Evolutionary conservation across 345 rosid species (phyloP), one percentile per base, ranked within the genome.

Genomic region (Arabis hirsuta): DNA sequence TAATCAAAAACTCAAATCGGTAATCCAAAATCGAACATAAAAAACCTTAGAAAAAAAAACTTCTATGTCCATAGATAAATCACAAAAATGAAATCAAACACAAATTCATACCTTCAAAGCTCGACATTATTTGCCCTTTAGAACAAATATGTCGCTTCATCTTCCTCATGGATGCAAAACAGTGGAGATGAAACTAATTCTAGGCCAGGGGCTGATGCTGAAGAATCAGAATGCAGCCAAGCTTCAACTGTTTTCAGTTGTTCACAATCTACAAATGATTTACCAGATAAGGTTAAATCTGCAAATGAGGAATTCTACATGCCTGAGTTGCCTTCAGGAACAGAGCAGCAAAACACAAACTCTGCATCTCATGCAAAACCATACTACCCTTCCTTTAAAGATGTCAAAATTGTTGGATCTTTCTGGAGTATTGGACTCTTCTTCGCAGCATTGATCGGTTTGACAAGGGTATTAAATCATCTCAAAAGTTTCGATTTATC

Each of bases 171-270:
- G 86, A 69, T 86, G 75, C 92, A 85, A 61, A 79, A 72, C 70
- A 84, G 82, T 82, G 90, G 85, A 79, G 97, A 90, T 76, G 94
- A 88, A 52, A 83, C 83, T 77, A 77, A 74, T 72, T 62, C 66
- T 14, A 86, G 78, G 79, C 73, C 81, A 73, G 87, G 78, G 64
- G 50, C 72, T 24, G 97, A 85, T 71, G 80, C 79, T 61, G 97
- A 90, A 70, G 84, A 82, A 77, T 95, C 99, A 73, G 99, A 90
- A 81, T 90, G 97, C 81, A 90, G 96, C 82, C 99, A 87, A 77
- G 90, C 85, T 51, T 86, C 97, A 10, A 69, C 76, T 26, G 73
- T 72, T 59, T 81, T 79, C 45, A 82, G 83, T 53, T 87, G 81
- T 74, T 85, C 96, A 63, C 90, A 22, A 22, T 22, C 24, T 22